Percentiles rank a stretch among this genome's conserved stretches.
These are phyloP conservation scores for Neurospora pannonica DNA, from an alignment of 495 filamentous ascomycete species.

Conservation along the genomic window DNA sequence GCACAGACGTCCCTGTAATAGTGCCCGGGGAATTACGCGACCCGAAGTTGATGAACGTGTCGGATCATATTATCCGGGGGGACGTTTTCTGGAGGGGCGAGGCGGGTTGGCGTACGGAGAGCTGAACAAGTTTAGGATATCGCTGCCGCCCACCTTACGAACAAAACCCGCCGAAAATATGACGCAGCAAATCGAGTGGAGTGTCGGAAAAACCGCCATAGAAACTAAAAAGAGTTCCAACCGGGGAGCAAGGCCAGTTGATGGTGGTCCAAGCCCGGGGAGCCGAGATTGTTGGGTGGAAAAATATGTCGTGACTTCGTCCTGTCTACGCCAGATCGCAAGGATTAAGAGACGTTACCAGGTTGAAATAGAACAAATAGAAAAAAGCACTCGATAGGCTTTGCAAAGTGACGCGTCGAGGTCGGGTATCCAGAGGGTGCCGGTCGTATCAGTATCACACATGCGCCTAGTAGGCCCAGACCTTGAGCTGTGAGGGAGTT, in stretches of 20 bases:
- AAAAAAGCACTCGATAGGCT: slow-evolving; percentile 24
- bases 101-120: background rate
- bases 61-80: background rate
- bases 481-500: slow-evolving; percentile 58
- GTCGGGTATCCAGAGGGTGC: slow-evolving; percentile 23
- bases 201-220: slow-evolving; percentile 13
- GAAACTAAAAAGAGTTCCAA: slow-evolving; percentile 4
- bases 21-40: background rate
- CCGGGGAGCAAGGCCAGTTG: slow-evolving; percentile 12
- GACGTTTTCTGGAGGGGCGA: background rate
- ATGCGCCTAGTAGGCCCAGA: slow-evolving; percentile 60
- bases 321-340: slow-evolving; percentile 37
- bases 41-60: background rate
- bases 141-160: slow-evolving; percentile 7
- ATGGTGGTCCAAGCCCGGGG: slow-evolving; percentile 10
- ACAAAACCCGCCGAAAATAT: slow-evolving; percentile 11
- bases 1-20: background rate
- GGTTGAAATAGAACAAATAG: slow-evolving; percentile 28
- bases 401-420: slow-evolving; percentile 20
- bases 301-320: slow-evolving; percentile 47
- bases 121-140: slow-evolving; percentile 7
- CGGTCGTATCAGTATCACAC: slow-evolving; percentile 16
- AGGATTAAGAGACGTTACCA: slow-evolving; percentile 36
- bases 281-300: slow-evolving; percentile 27
- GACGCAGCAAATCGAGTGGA: slow-evolving; percentile 21